Evolutionary conservation across 352 stramenopile genomes (phyloP), one percentile per base, ranked within the genome.

Genomic region (Globisporangium acanthophoron): DNA sequence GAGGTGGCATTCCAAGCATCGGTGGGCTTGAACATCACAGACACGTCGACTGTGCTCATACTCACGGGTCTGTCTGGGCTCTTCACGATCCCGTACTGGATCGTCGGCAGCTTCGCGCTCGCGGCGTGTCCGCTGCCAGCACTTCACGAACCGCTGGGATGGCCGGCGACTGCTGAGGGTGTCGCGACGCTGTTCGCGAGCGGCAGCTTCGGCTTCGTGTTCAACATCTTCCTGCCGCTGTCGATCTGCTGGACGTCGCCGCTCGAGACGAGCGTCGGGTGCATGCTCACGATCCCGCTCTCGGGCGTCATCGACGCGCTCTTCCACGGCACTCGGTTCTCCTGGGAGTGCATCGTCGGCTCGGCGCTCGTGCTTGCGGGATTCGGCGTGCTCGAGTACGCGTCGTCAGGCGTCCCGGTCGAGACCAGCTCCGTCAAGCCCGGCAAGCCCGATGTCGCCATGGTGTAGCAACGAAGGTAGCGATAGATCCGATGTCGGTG

Each of bases 251-350:
- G 74, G 76, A 85, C 74, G 15, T 79, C 76, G 24, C 75, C 75
- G 13, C 52, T 85, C 24, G 73, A 82, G 58, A 82, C 75, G 21
- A 79, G 74, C 49, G 74, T 85, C 33, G 73, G 74, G 0, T 80
- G 73, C 46, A 82, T 87, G 77, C 60, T 83, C 43, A 83, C 66
- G 44, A 80, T 87, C 48, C 77, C 77, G 11, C 49, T 85, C 37
- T 80, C 77, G 3, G 77, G 63, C 12, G 7, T 83, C 13, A 47
- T 80, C 51, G 74, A 87, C 58, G 73, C 66, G 11, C 31, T 76
- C 41, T 41, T 85, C 46, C 72, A 83, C 56, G 56, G 70, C 52
- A 78, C 75, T 6, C 53, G 59, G 18, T 85, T 87, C 53, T 77
- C 74, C 3, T 68, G 55, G 63, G 53, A 80, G 62, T 79, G 76